A percentile compares a stretch with the other conserved stretches of the same genome.
These are phyloP conservation scores for Candida boidinii DNA, from an alignment of 805 yeast species.

Conservation along the genomic window DNA sequence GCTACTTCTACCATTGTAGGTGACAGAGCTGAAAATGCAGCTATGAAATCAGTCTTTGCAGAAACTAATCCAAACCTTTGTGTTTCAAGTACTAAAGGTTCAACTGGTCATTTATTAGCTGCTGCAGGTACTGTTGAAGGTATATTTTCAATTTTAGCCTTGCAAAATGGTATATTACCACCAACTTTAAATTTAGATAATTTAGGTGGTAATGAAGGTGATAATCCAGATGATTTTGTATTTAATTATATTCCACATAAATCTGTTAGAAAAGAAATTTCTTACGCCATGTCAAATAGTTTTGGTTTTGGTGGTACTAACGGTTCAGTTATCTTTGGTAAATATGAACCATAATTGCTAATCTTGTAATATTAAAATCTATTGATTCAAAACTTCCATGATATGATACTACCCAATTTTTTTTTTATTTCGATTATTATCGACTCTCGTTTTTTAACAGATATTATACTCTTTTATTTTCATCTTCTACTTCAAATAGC, in stretches of 20 bases:
- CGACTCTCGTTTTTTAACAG: no score
- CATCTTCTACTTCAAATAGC: no score
- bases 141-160: constrained; percentile 64
- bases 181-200: constrained; percentile 69
- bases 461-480: no score
- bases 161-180: constrained; percentile 53
- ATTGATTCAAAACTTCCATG: no score
- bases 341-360: no score
- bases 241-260: constrained; percentile 51
- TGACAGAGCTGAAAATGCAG: constrained; percentile 78
- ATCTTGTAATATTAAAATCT: no score
- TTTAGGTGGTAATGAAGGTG: constrained; percentile 42
- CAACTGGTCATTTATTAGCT: constrained; percentile 90
- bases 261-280: constrained; percentile 31
- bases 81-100: constrained; percentile 81
- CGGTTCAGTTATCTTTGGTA: constrained; percentile 56
- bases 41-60: constrained; percentile 50
- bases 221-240: constrained; percentile 30
- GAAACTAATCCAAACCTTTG: constrained; percentile 29
- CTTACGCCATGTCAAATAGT: constrained; percentile 73
- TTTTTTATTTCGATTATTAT: no score
- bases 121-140: constrained; percentile 96
- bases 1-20: constrained; percentile 92
- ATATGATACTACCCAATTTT: no score
- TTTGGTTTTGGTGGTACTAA: constrained; percentile 98